Conservation (phyloP, 129 eudicot genomes). For the Chrysanthemum makinoi region DNA sequence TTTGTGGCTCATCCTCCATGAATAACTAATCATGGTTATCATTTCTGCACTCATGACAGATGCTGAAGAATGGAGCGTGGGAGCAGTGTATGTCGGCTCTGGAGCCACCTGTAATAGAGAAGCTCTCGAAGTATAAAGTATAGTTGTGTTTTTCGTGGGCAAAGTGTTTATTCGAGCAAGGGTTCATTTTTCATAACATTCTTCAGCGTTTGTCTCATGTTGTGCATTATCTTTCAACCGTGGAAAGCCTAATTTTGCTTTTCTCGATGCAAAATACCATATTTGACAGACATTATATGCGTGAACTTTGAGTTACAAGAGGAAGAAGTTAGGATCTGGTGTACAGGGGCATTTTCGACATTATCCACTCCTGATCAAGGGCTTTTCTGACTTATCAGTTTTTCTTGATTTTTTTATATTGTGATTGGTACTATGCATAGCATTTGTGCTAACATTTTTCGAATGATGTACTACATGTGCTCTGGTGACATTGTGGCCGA, state of each 20-base stretch:
- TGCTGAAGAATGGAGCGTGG: conserved; percentile 92
- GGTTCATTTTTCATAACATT: conserved; percentile 18
- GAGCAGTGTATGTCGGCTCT: conserved; percentile 89
- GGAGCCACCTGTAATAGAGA: conserved; percentile 77
- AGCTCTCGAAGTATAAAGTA: conserved; percentile 67
- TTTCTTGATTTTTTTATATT: conserved; percentile 5
- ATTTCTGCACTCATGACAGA: conserved; percentile 33
- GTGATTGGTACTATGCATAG: conserved; percentile 10
- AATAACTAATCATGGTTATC: not conserved
- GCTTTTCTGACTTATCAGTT: not conserved
- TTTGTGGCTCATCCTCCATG: too few species aligned
- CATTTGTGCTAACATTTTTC: not conserved
- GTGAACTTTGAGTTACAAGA: conserved; percentile 14
- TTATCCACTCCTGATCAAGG: conserved; percentile 9
- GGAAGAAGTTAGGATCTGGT: conserved; percentile 29
- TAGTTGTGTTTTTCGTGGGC: conserved; percentile 26
- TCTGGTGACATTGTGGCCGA: not conserved
- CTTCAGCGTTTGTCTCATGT: conserved; percentile 24
- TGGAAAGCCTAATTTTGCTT: conserved; percentile 21
- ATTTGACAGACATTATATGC: conserved; percentile 20
- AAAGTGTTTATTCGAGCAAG: conserved; percentile 1
- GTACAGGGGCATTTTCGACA: conserved; percentile 39
- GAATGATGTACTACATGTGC: not conserved
- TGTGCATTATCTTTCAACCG: conserved; percentile 35
- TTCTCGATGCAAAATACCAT: conserved; percentile 20